phyloP scores from a whole-genome alignment of 2,329 filamentous ascomycete species.

The Leptographium lundbergii region DNA sequence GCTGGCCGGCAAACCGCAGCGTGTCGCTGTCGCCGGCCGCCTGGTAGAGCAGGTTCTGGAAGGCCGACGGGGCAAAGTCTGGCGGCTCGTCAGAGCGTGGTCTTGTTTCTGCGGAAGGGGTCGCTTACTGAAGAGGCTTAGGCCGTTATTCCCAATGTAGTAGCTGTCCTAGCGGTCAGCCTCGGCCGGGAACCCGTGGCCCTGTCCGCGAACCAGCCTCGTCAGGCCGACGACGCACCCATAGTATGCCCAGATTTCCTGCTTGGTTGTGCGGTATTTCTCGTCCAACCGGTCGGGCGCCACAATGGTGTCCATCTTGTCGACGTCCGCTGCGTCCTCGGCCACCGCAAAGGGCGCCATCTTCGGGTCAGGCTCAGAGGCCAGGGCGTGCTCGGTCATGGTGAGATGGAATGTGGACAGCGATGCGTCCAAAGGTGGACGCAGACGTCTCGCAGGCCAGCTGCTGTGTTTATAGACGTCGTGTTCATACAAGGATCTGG shows the following conservation, averaged over 20 bases:
- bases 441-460: neutral
- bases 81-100: neutral
- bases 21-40: neutral
- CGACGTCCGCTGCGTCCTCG: neutral
- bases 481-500: neutral
- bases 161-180: neutral
- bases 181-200: neutral
- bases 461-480: neutral
- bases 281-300: neutral
- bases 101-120: neutral
- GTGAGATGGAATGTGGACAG: neutral
- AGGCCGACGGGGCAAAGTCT: conserved; percentile 2
- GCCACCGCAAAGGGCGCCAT: neutral
- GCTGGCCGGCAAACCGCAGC: neutral
- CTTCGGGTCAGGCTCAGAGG: neutral
- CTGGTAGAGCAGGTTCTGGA: conserved; percentile 1
- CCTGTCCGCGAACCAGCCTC: neutral
- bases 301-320: neutral
- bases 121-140: neutral
- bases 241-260: conserved; percentile 2
- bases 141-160: conserved; percentile 2
- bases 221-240: neutral
- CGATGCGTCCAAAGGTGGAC: neutral
- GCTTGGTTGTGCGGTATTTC: neutral
- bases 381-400: neutral